Conservation (phyloP, 1,284 basidiomycete species). For the Ustilago nuda region DNA sequence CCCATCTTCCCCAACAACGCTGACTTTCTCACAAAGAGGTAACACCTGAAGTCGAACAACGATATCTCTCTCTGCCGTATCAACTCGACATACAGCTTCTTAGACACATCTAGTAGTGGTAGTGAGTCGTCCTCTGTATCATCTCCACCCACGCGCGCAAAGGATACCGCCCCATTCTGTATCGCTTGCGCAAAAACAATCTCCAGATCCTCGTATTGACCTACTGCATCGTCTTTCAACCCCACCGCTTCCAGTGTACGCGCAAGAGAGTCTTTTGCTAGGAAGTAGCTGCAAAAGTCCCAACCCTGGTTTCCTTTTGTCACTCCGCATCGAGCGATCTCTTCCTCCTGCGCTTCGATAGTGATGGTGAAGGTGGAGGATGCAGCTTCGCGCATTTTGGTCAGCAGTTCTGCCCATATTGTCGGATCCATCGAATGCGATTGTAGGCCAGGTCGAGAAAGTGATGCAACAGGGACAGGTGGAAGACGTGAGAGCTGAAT, state of each 20-base stretch:
- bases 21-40: slow-evolving; percentile 88
- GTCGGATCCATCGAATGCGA: slow-evolving; percentile 75
- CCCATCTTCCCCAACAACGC: slow-evolving; percentile 80
- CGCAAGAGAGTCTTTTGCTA: slow-evolving; percentile 86
- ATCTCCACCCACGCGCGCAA: slow-evolving; percentile 52
- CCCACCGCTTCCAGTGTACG: slow-evolving; percentile 90
- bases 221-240: slow-evolving; percentile 86
- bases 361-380: slow-evolving; percentile 83
- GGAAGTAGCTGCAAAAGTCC: slow-evolving; percentile 77
- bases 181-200: slow-evolving; percentile 74
- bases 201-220: slow-evolving; percentile 92
- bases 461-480: slow-evolving; percentile 68
- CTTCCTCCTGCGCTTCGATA: slow-evolving; percentile 71
- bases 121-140: slow-evolving; percentile 79
- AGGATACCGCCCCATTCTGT: slow-evolving; percentile 54
- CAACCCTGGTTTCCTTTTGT: slow-evolving; percentile 45
- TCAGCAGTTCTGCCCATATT: slow-evolving; percentile 87
- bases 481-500: slow-evolving; percentile 43
- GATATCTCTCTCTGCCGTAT: slow-evolving; percentile 91
- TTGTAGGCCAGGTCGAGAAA: slow-evolving; percentile 80
- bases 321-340: slow-evolving; percentile 36
- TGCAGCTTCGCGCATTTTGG: slow-evolving; percentile 88
- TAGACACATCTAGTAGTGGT: slow-evolving; percentile 81
- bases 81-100: slow-evolving; percentile 88
- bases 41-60: slow-evolving; percentile 92